Evolutionary conservation across 768 basidiomycete genomes (phyloP).

Genomic region (Termitomyces sp.): DNA sequence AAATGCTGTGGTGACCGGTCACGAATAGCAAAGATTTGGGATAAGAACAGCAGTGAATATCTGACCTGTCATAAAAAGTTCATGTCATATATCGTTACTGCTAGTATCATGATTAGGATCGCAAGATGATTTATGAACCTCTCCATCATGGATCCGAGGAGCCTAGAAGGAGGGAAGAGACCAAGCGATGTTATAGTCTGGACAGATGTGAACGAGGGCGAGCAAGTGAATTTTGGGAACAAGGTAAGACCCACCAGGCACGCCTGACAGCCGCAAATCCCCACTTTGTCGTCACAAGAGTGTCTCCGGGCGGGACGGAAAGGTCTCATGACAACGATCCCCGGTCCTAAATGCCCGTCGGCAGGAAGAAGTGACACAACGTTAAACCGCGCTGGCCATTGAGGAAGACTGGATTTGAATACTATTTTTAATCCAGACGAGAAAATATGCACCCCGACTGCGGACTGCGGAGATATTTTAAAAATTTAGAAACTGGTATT

Average conservation of each 20-base stretch:
- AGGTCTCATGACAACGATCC: not conserved
- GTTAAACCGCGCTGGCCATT: not conserved
- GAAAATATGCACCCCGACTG: not conserved
- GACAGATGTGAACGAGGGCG: no score
- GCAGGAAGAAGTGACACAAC: not conserved
- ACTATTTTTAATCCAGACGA: not conserved
- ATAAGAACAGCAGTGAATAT: not conserved
- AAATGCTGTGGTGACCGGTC: not conserved
- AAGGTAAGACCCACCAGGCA: not conserved
- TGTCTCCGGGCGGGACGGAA: not conserved
- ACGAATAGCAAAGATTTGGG: no score
- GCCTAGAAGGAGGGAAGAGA: not conserved
- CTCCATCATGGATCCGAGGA: not conserved
- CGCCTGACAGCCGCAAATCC: not conserved
- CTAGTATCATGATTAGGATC: not conserved
- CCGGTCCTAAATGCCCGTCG: not conserved
- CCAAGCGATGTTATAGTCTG: no score
- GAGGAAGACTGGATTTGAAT: not conserved
- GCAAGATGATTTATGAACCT: not conserved
- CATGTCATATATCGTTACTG: not conserved
- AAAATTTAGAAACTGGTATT: not conserved
- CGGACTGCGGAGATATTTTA: constrained; percentile 2
- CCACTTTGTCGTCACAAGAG: no score
- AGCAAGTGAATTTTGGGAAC: not conserved
- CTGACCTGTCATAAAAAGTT: not conserved